Evolutionary conservation across 1,139 yeast species (phyloP).

Genomic region (Geotrichum phurueaensis): DNA sequence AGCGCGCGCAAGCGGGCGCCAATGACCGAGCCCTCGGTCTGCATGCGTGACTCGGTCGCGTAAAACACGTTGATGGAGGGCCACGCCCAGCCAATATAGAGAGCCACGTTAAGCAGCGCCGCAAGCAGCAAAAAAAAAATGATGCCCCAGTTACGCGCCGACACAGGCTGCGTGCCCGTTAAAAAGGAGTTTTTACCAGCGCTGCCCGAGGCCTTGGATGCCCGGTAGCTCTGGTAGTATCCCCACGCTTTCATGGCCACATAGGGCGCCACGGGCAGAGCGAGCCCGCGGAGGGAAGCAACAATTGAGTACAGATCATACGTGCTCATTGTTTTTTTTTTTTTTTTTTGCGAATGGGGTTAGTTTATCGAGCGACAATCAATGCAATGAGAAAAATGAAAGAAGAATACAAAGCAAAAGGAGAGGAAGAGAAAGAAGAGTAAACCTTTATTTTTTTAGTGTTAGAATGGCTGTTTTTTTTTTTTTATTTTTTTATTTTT

Average conservation of each 20-base stretch:
- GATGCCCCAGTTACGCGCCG: constrained; percentile 4
- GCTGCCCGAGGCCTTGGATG: not conserved
- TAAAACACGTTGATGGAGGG: constrained; percentile 19
- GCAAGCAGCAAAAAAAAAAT: not conserved
- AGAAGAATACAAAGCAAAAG: not conserved
- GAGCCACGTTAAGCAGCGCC: not conserved
- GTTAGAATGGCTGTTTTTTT: not conserved
- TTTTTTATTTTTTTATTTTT: not conserved
- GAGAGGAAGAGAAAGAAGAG: not conserved
- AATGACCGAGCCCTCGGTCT: constrained; percentile 24
- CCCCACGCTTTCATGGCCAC: not conserved
- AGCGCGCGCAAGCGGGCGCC: constrained; percentile 20
- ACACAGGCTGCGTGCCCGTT: not conserved
- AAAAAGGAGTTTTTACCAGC: not conserved
- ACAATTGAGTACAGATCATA: not conserved
- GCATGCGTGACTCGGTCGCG: constrained; percentile 23
- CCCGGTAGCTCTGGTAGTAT: not conserved
- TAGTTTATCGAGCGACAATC: not conserved
- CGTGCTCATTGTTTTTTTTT: not conserved
- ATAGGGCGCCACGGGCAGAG: not conserved
- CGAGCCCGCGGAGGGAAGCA: not conserved
- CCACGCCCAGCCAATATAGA: not conserved
- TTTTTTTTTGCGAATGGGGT: not conserved
- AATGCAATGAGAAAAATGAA: not conserved
- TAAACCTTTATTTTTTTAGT: not conserved